These are phyloP conservation scores for Allium cepa DNA, from an alignment of 106 monocot species.

Conservation along the genomic window DNA sequence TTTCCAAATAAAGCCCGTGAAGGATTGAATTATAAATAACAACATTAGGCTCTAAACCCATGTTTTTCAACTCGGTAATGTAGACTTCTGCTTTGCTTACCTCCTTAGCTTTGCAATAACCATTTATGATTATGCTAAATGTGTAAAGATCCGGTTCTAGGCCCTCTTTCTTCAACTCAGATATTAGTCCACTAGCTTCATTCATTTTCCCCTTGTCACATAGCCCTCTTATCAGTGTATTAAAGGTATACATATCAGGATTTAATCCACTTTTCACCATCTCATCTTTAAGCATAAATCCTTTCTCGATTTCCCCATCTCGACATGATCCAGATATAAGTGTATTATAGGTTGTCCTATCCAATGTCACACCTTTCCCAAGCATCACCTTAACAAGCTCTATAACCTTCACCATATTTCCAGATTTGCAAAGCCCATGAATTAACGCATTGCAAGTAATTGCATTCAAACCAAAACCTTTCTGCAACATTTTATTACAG, in stretches of 20 bases:
- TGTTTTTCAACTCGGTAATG: conserved; percentile 43
- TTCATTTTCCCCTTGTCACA: conserved; percentile 60
- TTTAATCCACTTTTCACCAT: conserved; percentile 65
- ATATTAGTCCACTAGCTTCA: conserved; percentile 33
- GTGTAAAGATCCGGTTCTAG: conserved; percentile 50
- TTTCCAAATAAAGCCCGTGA: conserved; percentile 43
- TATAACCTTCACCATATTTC: conserved; percentile 43
- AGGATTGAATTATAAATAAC: conserved; percentile 82
- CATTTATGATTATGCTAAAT: conserved; percentile 63
- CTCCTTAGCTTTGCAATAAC: conserved; percentile 68
- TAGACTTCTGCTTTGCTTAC: conserved; percentile 48
- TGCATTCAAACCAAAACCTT: conserved; percentile 43
- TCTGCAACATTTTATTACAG: conserved; percentile 49
- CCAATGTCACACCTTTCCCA: conserved; percentile 42
- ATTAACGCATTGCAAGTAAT: conserved; percentile 70
- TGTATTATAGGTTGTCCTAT: conserved; percentile 62
- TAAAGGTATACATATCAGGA: conserved; percentile 70
- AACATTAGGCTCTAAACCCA: conserved; percentile 47
- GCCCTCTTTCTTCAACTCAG: conserved; percentile 35
- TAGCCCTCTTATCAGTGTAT: conserved; percentile 56
- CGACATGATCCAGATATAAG: conserved; percentile 66
- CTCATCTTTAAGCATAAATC: conserved; percentile 51
- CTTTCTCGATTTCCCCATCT: conserved; percentile 56
- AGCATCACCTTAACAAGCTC: conserved; percentile 40
- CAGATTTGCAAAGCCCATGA: conserved; percentile 57